phyloP scores from a whole-genome alignment of 2,329 filamentous ascomycete species.

The Colletotrichum cordylinicola region DNA sequence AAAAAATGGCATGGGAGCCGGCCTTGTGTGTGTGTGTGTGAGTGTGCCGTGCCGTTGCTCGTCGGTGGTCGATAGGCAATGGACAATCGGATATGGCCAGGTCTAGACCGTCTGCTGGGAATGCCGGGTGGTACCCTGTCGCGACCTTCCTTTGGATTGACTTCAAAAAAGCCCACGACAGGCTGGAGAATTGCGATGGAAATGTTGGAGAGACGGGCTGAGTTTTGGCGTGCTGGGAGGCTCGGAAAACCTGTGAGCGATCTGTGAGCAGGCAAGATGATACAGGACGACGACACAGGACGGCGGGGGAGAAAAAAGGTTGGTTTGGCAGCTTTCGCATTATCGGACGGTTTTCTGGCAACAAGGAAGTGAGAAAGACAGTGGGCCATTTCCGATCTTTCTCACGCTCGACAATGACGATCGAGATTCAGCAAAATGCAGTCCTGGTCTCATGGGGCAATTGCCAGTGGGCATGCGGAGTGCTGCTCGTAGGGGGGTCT shows the following conservation, averaged over 20 bases:
- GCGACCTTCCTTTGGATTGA: background rate
- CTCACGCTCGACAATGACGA: background rate
- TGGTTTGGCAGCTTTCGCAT: background rate
- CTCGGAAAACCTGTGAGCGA: background rate
- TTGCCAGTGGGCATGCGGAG: too few species aligned
- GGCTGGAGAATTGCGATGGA: background rate
- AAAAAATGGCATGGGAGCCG: background rate
- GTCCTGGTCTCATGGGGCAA: background rate
- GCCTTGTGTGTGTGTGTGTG: background rate
- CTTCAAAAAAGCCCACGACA: background rate
- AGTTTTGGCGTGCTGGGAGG: background rate
- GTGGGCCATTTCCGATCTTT: background rate
- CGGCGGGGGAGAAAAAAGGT: background rate
- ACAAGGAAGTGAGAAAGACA: background rate
- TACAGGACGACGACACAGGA: background rate
- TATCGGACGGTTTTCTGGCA: background rate
- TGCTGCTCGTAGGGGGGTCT: too few species aligned
- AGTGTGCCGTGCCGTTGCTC: background rate
- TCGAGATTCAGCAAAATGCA: background rate
- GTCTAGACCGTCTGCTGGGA: background rate
- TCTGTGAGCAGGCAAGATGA: background rate
- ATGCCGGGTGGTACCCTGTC: background rate
- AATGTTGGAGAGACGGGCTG: background rate
- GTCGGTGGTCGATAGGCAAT: background rate
- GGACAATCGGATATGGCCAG: background rate